These are phyloP conservation scores for Lycium ferocissimum DNA, from an alignment of 257 asterid species.

Conservation along the genomic window DNA sequence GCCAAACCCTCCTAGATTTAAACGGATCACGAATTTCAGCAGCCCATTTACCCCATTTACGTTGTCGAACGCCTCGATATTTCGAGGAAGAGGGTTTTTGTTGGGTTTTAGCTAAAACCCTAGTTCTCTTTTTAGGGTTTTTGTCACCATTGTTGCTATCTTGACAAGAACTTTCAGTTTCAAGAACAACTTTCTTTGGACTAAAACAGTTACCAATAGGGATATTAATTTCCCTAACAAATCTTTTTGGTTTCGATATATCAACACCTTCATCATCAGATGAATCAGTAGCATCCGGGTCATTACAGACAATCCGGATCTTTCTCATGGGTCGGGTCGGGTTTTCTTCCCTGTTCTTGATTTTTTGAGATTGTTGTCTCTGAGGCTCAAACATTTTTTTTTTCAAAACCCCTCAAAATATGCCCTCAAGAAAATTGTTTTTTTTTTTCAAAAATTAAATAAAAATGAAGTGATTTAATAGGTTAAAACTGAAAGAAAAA, in stretches of 20 bases:
- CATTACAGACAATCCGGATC: slow-evolving; percentile 63
- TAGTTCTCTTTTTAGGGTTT: slow-evolving; percentile 34
- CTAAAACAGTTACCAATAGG: slow-evolving; percentile 36
- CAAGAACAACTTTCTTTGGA: slow-evolving; percentile 22
- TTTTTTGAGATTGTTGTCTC: slow-evolving; percentile 37
- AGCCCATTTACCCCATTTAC: slow-evolving; percentile 45
- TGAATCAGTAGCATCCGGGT: slow-evolving; percentile 93
- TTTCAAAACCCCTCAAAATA: slow-evolving; percentile 50
- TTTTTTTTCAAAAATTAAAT: slow-evolving; percentile 34
- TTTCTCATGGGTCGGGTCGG: slow-evolving; percentile 45
- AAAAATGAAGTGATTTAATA: background rate
- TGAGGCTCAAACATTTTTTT: slow-evolving; percentile 50
- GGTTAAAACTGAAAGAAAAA: background rate
- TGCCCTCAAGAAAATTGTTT: slow-evolving; percentile 35
- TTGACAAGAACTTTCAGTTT: slow-evolving; percentile 50
- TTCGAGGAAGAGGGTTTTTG: slow-evolving; percentile 29
- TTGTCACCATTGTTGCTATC: slow-evolving; percentile 52
- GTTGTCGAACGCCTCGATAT: slow-evolving; percentile 39
- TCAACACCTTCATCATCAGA: slow-evolving; percentile 68
- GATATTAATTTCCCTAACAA: slow-evolving; percentile 57
- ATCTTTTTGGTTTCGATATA: slow-evolving; percentile 49
- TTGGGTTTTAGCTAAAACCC: slow-evolving; percentile 32
- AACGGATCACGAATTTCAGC: slow-evolving; percentile 44
- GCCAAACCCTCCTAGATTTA: slow-evolving; percentile 36
- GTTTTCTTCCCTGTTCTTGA: slow-evolving; percentile 34